Evolutionary conservation across 306 rosid genomes (phyloP), one percentile per base, ranked within the genome.

Genomic region (Trifolium dubium): DNA sequence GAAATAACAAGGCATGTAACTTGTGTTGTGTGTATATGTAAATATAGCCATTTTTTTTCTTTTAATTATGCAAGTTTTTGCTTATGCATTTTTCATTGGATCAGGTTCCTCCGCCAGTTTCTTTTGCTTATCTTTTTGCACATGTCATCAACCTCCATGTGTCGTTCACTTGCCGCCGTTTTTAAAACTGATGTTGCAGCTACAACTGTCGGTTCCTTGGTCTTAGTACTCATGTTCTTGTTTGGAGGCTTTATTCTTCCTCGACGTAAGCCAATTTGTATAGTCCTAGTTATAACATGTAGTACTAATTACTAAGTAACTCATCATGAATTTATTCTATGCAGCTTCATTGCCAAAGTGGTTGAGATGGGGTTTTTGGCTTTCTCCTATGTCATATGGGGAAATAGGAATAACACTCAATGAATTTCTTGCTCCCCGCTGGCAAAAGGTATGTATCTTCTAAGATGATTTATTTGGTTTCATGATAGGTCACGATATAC

Each of bases 241-340:
- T 85, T 87, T 83, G 87, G 87, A 75, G 89, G 91, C 82, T 87
- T 87, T 77, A 78, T 87, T 78, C 75, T 87, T 81, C 87, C 91
- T 39, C 67, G 79, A 76, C 78, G 89, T 87, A 70, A 78, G 91
- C 51, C 59, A 28, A 15, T 61, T 43, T 69, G 7, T 43, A 13
- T 66, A 7, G 15, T 64, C 19, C 59, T 53, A 23, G 64, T 43
- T 59, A 18, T 35, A 56, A 46, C 35, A 62, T 67, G 58, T 53
- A 18, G 34, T 34, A 67, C 10, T 54, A 53, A 56, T 64, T 40
- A 59, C 14, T 51, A 46, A 43, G 81, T 64, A 61, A 12, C 55
- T 75, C 15, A 77, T 79, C 8, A 75, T 79, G 49, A 47, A 63
- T 77, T 84, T 30, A 54, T 68, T 80, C 60, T 31, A 44, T 85